Percentiles rank a stretch among this genome's conserved stretches.
Conservation (phyloP, 2,329 filamentous ascomycete species). For the Aspergillus transmontanensis region DNA sequence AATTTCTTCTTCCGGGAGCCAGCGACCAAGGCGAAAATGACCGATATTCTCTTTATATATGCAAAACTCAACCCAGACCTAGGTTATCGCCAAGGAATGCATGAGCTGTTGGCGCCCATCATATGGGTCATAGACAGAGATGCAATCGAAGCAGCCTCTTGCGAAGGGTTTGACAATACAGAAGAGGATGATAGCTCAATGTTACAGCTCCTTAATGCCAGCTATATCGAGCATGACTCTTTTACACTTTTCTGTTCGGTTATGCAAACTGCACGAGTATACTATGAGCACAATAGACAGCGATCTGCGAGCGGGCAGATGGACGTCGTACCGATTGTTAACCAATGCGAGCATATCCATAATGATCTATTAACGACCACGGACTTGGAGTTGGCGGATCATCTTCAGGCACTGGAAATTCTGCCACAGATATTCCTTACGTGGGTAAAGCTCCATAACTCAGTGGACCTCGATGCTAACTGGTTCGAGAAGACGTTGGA, state of each 20-base stretch:
- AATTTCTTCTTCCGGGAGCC: conserved; percentile 85
- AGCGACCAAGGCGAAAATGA: conserved; percentile 74
- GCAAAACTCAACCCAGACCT: conserved; percentile 87
- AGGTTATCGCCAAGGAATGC: conserved; percentile 98
- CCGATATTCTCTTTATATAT: conserved; percentile 91
- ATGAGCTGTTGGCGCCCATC: conserved; percentile 89
- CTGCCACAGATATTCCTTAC: conserved; percentile 97
- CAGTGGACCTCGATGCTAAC: conserved; percentile 1
- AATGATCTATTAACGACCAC: conserved; percentile 75
- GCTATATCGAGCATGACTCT: conserved; percentile 84
- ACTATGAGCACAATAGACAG: conserved; percentile 73
- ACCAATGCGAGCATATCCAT: conserved; percentile 84
- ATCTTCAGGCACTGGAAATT: conserved; percentile 81
- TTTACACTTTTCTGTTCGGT: conserved; percentile 82
- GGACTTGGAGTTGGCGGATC: conserved; percentile 79
- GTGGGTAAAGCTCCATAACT: conserved; percentile 51
- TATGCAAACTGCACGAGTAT: conserved; percentile 84
- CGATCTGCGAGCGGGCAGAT: conserved; percentile 46
- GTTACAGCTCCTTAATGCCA: conserved; percentile 68
- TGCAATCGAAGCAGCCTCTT: conserved; percentile 61
- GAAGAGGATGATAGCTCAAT: conserved; percentile 55
- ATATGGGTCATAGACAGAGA: conserved; percentile 83
- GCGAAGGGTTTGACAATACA: conserved; percentile 35
- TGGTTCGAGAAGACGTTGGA: conserved; percentile 65
- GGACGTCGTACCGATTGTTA: conserved; percentile 72